phyloP scores from a whole-genome alignment of 345 rosid species.

The Turritis glabra region DNA sequence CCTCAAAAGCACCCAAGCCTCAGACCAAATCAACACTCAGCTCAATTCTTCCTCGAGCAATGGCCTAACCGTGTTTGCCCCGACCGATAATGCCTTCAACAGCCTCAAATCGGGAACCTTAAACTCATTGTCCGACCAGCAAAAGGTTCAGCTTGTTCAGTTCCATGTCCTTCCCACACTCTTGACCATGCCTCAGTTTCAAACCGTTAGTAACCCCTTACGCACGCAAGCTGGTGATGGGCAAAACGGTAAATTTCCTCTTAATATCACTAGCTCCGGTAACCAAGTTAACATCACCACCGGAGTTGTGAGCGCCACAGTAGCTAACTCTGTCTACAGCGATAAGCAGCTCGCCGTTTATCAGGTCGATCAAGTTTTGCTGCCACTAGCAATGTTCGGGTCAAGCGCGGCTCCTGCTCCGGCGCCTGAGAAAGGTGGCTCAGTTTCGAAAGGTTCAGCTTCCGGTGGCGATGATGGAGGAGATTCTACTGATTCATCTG shows the following conservation, averaged over 20 bases:
- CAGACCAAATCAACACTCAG: conserved; percentile 72
- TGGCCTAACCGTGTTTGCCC: conserved; percentile 81
- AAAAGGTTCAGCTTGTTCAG: conserved; percentile 74
- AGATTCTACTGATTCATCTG: conserved; percentile 46
- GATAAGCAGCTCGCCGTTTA: conserved; percentile 67
- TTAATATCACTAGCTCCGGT: conserved; percentile 77
- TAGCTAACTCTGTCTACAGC: conserved; percentile 60
- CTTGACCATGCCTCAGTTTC: conserved; percentile 68
- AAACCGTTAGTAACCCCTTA: conserved; percentile 86
- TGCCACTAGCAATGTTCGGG: conserved; percentile 70
- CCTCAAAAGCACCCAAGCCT: conserved; percentile 62
- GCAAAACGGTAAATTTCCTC: conserved; percentile 55
- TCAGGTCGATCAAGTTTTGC: conserved; percentile 75
- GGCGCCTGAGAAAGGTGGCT: conserved; percentile 52
- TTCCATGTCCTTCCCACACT: conserved; percentile 74
- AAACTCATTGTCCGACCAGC: conserved; percentile 65
- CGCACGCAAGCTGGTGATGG: conserved; percentile 83
- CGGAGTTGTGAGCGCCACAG: conserved; percentile 65
- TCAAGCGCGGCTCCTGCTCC: conserved; percentile 67
- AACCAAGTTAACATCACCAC: conserved; percentile 79
- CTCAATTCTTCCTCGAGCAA: conserved; percentile 65
- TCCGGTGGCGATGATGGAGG: conserved; percentile 51
- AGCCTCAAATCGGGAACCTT: conserved; percentile 67
- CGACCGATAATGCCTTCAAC: conserved; percentile 71
- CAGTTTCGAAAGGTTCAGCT: conserved; percentile 43